Percentiles rank a stretch among this genome's conserved stretches.
These are phyloP conservation scores for Termitomyces titanicus DNA, from an alignment of 768 basidiomycete species.

Conservation along the genomic window DNA sequence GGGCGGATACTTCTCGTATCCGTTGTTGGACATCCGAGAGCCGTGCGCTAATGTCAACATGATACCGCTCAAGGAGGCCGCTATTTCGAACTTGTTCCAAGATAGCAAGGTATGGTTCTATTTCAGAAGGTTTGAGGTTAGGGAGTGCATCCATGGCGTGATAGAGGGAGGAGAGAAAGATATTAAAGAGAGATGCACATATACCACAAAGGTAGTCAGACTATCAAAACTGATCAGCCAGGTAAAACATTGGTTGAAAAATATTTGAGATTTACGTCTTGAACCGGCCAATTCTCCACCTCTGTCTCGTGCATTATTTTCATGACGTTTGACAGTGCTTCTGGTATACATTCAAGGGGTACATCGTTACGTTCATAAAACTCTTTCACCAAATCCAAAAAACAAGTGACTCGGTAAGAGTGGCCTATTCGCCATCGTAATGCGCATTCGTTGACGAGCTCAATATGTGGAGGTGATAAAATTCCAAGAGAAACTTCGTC, in stretches of 20 bases:
- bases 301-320: constrained; percentile 71
- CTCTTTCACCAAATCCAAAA: constrained; percentile 81
- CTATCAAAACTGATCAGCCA: constrained; percentile 30
- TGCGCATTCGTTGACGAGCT: constrained; percentile 85
- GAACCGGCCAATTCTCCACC: constrained; percentile 70
- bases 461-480: constrained; percentile 72
- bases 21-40: constrained; percentile 65
- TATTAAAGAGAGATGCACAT: constrained; percentile 76
- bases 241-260: neutral
- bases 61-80: constrained; percentile 66
- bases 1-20: constrained; percentile 53
- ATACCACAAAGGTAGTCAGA: constrained; percentile 63
- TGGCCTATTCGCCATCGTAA: constrained; percentile 86
- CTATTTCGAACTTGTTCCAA: constrained; percentile 71
- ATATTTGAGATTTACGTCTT: constrained; percentile 62
- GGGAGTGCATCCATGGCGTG: constrained; percentile 79
- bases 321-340: constrained; percentile 72
- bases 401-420: constrained; percentile 72
- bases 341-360: constrained; percentile 91
- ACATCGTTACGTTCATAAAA: constrained; percentile 89
- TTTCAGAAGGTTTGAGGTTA: constrained; percentile 65
- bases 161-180: constrained; percentile 82
- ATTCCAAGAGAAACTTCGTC: constrained; percentile 96
- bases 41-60: constrained; percentile 69
- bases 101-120: constrained; percentile 61